Percentiles rank a stretch among this genome's conserved stretches.
Conservation (phyloP, 2,329 filamentous ascomycete genomes). For the Hypomyces perniciosus region DNA sequence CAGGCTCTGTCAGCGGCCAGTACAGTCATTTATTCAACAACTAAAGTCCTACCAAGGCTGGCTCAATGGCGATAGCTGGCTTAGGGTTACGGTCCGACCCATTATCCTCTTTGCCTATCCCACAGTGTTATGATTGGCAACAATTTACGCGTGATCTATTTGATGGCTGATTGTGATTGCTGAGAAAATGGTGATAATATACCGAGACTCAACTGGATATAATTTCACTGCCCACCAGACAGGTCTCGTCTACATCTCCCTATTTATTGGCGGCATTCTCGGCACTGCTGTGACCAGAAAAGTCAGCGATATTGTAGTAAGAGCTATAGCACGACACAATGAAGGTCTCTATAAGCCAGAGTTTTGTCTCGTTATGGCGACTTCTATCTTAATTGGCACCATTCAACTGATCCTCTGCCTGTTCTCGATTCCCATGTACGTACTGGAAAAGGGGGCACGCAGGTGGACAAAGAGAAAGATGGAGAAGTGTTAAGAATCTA, state of each 20-base stretch:
- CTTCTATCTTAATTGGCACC: slow-evolving; percentile 73
- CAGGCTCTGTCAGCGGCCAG: slow-evolving; percentile 58
- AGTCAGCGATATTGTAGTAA: slow-evolving; percentile 78
- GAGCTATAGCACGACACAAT: slow-evolving; percentile 74
- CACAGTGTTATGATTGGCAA: slow-evolving; percentile 78
- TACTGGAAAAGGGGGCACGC: slow-evolving; percentile 83
- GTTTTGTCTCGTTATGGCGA: slow-evolving; percentile 82
- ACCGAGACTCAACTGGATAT: slow-evolving; percentile 62
- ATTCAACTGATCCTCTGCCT: slow-evolving; percentile 75
- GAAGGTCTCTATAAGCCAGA: slow-evolving; percentile 95
- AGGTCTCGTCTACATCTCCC: slow-evolving; percentile 82
- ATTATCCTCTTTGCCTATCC: slow-evolving; percentile 87
- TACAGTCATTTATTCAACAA: slow-evolving; percentile 66
- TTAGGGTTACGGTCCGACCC: slow-evolving; percentile 69
- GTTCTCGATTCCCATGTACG: slow-evolving; percentile 83
- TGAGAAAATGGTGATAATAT: slow-evolving; percentile 78
- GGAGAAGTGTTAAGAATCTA: too few species aligned
- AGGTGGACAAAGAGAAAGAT: slow-evolving; percentile 90
- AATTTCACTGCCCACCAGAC: slow-evolving; percentile 76
- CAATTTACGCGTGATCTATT: slow-evolving; percentile 80
- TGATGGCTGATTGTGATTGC: slow-evolving; percentile 96
- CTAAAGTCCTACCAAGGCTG: slow-evolving; percentile 74
- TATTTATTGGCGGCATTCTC: slow-evolving; percentile 80
- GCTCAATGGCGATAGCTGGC: slow-evolving; percentile 71
- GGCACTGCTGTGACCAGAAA: slow-evolving; percentile 90